phyloP scores from a whole-genome alignment of 2,329 filamentous ascomycete genomes.

The Elsinoe arachidis region DNA sequence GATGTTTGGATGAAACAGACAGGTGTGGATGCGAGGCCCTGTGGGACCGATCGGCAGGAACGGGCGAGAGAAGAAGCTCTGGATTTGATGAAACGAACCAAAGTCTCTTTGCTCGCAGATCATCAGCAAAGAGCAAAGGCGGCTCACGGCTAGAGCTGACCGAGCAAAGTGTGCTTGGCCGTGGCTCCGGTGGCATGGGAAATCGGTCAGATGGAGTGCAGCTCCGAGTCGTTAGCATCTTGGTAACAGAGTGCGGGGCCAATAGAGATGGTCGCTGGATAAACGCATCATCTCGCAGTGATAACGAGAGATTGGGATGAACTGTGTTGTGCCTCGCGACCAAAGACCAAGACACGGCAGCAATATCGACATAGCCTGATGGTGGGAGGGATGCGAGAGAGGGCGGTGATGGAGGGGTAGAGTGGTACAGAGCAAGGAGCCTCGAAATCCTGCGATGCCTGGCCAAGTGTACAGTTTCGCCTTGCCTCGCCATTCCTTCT shows the following conservation, averaged over 20 bases:
- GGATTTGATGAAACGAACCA: conserved; percentile 9
- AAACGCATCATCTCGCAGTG: not conserved
- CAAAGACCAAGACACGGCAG: not conserved
- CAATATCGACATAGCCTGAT: conserved; percentile 1
- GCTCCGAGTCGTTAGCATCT: not conserved
- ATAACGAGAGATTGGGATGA: not conserved
- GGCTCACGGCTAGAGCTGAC: too few species aligned
- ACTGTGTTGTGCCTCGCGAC: conserved; percentile 3
- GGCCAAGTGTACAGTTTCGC: not conserved
- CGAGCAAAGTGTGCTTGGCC: too few species aligned
- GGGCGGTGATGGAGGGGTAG: not conserved
- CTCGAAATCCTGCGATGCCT: not conserved
- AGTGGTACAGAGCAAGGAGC: not conserved
- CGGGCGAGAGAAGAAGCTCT: conserved; percentile 3
- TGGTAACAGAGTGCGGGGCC: not conserved
- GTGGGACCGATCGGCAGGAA: conserved; percentile 9
- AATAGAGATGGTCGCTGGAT: not conserved
- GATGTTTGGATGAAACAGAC: conserved; percentile 4
- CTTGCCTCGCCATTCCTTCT: not conserved
- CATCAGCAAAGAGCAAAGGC: too few species aligned
- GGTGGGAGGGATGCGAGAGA: not conserved
- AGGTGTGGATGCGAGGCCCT: not conserved
- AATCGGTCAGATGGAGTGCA: not conserved
- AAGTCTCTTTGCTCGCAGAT: not conserved
- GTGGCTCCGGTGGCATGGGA: too few species aligned